Conservation (phyloP, 2,329 filamentous ascomycete genomes). For the Paecilomyces dactylethromorphus region DNA sequence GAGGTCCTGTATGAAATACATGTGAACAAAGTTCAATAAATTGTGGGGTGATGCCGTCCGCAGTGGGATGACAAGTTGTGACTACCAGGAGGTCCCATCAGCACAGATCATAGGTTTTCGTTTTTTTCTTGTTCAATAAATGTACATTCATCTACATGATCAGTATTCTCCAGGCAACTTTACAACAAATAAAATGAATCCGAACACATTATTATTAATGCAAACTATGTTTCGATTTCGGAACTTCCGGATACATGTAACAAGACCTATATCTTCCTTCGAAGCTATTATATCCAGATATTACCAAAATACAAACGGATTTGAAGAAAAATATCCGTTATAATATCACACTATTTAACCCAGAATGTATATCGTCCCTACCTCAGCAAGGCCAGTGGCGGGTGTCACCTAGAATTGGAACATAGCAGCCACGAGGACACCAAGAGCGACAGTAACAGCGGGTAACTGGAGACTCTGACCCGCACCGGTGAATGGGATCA, state of each 20-base stretch:
- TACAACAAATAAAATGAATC: too few species aligned
- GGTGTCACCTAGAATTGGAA: conserved; percentile 16
- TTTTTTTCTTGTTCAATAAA: not conserved
- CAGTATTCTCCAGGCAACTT: too few species aligned
- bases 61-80: too few species aligned
- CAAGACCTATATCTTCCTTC: not conserved
- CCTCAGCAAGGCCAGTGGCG: not conserved
- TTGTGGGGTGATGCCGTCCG: not conserved
- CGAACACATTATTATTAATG: not conserved
- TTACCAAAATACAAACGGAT: not conserved
- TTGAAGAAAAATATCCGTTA: not conserved
- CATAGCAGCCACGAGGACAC: conserved; percentile 13
- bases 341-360: not conserved
- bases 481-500: conserved; percentile 16
- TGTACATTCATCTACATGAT: too few species aligned
- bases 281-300: not conserved
- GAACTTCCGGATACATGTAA: not conserved
- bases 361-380: not conserved
- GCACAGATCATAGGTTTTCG: not conserved
- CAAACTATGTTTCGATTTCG: not conserved
- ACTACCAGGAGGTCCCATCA: not conserved
- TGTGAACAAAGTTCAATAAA: not conserved
- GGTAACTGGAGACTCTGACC: conserved; percentile 16
- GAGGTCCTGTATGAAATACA: not conserved
- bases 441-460: conserved; percentile 14